A percentile compares a stretch with the other conserved stretches of the same genome.
These are phyloP conservation scores for Solanum clarkiae DNA, from an alignment of 257 asterid genomes.

Conservation along the genomic window DNA sequence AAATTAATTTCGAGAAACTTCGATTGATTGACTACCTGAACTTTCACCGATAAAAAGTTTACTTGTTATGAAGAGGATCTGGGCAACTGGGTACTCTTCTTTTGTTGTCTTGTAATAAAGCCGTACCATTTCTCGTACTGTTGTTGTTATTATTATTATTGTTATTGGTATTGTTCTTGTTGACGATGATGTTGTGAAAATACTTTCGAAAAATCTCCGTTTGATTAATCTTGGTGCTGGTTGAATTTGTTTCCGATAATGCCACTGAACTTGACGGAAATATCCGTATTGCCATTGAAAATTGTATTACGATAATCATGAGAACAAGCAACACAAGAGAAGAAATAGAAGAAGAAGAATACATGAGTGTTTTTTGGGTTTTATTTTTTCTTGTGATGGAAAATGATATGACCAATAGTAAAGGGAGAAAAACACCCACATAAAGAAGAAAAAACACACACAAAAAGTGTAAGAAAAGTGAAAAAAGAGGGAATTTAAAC, in stretches of 20 bases:
- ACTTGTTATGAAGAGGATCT: constrained; percentile 86
- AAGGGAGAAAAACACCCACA: constrained; percentile 19
- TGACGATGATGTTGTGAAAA: constrained; percentile 18
- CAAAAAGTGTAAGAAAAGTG: neutral
- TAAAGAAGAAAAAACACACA: constrained; percentile 1
- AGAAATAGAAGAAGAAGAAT: neutral
- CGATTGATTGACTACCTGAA: neutral
- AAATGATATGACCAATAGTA: constrained; percentile 37
- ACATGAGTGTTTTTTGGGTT: constrained; percentile 4
- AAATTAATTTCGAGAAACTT: neutral
- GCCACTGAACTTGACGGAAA: constrained; percentile 22
- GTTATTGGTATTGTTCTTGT: neutral
- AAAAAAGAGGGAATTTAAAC: neutral
- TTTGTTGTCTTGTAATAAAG: constrained; percentile 34
- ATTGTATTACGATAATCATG: neutral
- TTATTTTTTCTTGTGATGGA: constrained; percentile 23
- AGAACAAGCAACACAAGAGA: constrained; percentile 12
- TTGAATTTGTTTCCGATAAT: neutral
- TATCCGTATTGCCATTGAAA: constrained; percentile 41
- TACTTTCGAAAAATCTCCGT: constrained; percentile 28
- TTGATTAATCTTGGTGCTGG: constrained; percentile 8
- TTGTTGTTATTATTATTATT: neutral
- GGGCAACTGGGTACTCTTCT: constrained; percentile 82
- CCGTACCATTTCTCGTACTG: constrained; percentile 6
- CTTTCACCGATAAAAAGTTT: neutral